Conservation (phyloP, 345 rosid species). For the Kernera saxatilis region DNA sequence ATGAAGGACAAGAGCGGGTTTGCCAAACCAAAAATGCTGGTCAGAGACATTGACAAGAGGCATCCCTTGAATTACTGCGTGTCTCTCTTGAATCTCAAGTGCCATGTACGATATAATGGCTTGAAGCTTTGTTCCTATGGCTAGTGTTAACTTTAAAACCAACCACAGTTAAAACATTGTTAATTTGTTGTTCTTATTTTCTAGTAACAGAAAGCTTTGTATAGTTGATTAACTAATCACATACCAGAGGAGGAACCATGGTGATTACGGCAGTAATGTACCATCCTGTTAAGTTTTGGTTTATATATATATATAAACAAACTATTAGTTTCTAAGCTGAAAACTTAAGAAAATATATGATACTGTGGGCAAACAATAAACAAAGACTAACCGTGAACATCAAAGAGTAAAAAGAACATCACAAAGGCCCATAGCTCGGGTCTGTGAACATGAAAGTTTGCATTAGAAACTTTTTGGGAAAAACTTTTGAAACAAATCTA, state of each 20-base stretch:
- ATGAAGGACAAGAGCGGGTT: slow-evolving; percentile 64
- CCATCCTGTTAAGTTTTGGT: slow-evolving; percentile 51
- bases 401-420: slow-evolving; percentile 56
- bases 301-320: not conserved
- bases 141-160: slow-evolving; percentile 50
- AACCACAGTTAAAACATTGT: no score
- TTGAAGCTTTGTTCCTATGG: slow-evolving; percentile 91
- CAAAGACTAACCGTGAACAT: slow-evolving; percentile 53
- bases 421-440: slow-evolving; percentile 69
- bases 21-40: slow-evolving; percentile 66
- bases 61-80: slow-evolving; percentile 84
- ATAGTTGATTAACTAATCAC: slow-evolving; percentile 13
- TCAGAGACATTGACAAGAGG: slow-evolving; percentile 82
- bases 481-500: no score
- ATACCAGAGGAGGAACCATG: slow-evolving; percentile 60
- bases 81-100: slow-evolving; percentile 75
- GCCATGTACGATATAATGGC: slow-evolving; percentile 78
- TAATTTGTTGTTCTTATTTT: not conserved
- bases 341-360: not conserved
- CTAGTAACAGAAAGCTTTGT: not conserved
- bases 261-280: slow-evolving; percentile 45
- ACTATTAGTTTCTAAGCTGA: not conserved
- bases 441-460: slow-evolving; percentile 37
- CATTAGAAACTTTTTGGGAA: no score
- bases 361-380: not conserved